A percentile compares a stretch with the other conserved stretches of the same genome.
phyloP scores from a whole-genome alignment of 2,329 filamentous ascomycete species.

The Botrytis hyacinthi region DNA sequence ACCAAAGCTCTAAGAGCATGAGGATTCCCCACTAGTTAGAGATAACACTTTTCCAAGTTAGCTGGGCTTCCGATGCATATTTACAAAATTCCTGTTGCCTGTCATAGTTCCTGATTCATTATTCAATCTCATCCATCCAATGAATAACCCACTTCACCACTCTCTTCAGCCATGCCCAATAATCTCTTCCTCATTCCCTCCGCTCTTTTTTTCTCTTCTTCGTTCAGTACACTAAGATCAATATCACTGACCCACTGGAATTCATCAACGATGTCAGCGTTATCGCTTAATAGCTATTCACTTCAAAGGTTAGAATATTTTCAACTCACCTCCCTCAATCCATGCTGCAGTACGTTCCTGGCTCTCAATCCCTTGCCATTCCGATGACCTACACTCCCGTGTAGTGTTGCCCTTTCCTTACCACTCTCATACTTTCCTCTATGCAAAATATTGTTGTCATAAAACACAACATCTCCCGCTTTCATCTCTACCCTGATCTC shows the following conservation, averaged over 20 bases:
- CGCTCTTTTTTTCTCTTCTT: conserved; percentile 48
- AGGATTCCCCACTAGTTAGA: neutral
- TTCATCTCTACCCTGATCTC: conserved; percentile 65
- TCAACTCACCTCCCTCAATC: conserved; percentile 50
- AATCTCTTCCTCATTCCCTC: conserved; percentile 63
- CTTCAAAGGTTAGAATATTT: neutral
- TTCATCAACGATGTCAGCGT: neutral
- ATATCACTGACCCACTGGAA: conserved; percentile 56
- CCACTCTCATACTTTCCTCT: conserved; percentile 61
- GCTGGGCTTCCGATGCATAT: neutral
- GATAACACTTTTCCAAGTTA: too few relatives aligned
- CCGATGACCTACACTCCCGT: conserved; percentile 67
- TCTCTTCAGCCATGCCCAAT: conserved; percentile 59
- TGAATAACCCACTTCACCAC: conserved; percentile 63
- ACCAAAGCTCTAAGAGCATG: neutral
- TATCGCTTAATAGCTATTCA: neutral
- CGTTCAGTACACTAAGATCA: conserved; percentile 50
- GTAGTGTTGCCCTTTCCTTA: conserved; percentile 66
- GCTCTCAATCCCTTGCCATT: conserved; percentile 56
- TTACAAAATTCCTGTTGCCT: too few relatives aligned
- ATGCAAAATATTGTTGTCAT: conserved; percentile 86
- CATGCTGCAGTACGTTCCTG: conserved; percentile 74
- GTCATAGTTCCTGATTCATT: neutral
- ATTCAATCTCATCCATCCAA: conserved; percentile 47
- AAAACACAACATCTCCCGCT: conserved; percentile 80